These are phyloP conservation scores for Suhomyces faveliae DNA, from an alignment of 805 yeast genomes.

Conservation along the genomic window DNA sequence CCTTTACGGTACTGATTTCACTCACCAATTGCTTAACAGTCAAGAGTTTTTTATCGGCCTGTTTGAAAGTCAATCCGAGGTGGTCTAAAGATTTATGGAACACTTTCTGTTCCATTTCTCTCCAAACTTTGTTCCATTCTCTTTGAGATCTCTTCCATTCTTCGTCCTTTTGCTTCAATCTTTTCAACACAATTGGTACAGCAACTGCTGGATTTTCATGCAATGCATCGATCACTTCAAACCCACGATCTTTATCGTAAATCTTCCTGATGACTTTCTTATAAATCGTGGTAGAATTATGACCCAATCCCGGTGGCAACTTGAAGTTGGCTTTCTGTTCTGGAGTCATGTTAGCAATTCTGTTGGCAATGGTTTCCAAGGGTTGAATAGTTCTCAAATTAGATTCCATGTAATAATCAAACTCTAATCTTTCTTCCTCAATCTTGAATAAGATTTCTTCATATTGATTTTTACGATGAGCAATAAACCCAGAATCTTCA, in stretches of 20 bases:
- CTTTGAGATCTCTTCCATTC: slow-evolving; percentile 98
- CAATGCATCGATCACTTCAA: slow-evolving; percentile 92
- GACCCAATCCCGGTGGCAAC: slow-evolving; percentile 91
- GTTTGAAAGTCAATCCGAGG: slow-evolving; percentile 92
- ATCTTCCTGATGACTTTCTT: slow-evolving; percentile 90
- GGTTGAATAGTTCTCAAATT: slow-evolving; percentile 94
- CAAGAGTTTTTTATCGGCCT: slow-evolving; percentile 87
- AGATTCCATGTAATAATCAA: slow-evolving; percentile 93
- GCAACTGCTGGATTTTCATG: slow-evolving; percentile 95
- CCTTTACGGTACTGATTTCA: slow-evolving; percentile 88
- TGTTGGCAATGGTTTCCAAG: slow-evolving; percentile 88
- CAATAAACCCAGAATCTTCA: slow-evolving; percentile 97
- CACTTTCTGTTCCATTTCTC: slow-evolving; percentile 95
- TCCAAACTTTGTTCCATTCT: slow-evolving; percentile 99
- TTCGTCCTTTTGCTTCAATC: slow-evolving; percentile 96
- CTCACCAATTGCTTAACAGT: slow-evolving; percentile 88
- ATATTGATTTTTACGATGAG: slow-evolving; percentile 97
- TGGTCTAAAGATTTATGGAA: slow-evolving; percentile 93
- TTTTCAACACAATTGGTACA: slow-evolving; percentile 86
- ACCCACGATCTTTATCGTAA: slow-evolving; percentile 92
- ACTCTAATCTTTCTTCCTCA: slow-evolving; percentile 98
- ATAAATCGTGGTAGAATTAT: slow-evolving; percentile 85
- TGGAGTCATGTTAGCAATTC: slow-evolving; percentile 87
- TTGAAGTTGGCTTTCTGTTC: slow-evolving; percentile 86
- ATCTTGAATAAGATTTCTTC: slow-evolving; percentile 93